Evolutionary conservation across 2,329 filamentous ascomycete genomes (phyloP), one percentile per base, ranked within the genome.

Genomic region (Dendrostoma leiphaemia): DNA sequence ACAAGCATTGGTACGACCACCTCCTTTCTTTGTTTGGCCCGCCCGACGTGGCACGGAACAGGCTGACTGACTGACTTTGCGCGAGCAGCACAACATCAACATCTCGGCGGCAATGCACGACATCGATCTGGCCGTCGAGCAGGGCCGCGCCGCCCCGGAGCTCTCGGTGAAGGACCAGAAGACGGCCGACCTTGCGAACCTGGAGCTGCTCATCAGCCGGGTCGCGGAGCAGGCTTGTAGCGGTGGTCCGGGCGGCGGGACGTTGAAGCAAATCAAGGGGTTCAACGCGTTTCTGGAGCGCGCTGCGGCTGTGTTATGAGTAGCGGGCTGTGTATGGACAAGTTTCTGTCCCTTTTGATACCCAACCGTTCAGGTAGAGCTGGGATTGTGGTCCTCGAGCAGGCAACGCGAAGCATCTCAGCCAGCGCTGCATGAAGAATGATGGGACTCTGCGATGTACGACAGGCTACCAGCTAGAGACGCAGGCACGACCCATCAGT

Each of bases 221-320:
- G 70, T 86, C 5, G 73, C 79, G 1, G 75, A 78, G 34, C 75
- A 83, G 62, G 78, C 79, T 2, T 81, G 79, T 61, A 76, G 71
- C 35, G 68, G 69, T 19, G 74, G 77, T 48, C 70, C 73, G 8
- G 71, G 73, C 1, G 81, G 81, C 21, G 66, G 68, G 2, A 68
- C 79, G 4, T 69, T 87, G 59, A 75, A 73, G 55, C 79, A 83
- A 63, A 76, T 87, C 51, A 77, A 71, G 56, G 78, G 82, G 45
- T 87, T 87, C 62, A 88, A 87, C 59, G 76, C 75, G 29, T 84
- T 87, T 59, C 69, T 88, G 46, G 84, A 87, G 65, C 75, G 84
- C 21, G 76, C 82, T 6, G 83, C 83, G 2, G 67, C 73, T 28
- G 80, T 77, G 29, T 69, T 88, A 40, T 84, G 86, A 65, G 60